Percentiles rank a stretch among this genome's conserved stretches.
These are phyloP conservation scores for Erodium moschatum DNA, from an alignment of 441 rosid species.

Conservation along the genomic window DNA sequence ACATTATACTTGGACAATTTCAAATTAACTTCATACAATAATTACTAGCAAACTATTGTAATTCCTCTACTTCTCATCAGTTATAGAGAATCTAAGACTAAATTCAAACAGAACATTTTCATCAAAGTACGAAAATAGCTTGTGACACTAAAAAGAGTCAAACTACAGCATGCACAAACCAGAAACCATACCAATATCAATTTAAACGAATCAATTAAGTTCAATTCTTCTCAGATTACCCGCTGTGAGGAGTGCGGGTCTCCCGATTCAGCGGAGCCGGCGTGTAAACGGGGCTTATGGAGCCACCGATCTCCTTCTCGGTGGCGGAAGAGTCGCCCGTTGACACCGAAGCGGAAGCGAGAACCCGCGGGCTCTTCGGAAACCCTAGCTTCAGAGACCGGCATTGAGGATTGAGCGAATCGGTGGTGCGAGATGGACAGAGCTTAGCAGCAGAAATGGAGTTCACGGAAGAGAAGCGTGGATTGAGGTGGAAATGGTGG, in stretches of 20 bases:
- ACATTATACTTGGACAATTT: no score
- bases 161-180: no score
- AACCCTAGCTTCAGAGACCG: slow-evolving; percentile 20
- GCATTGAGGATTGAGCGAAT: background rate
- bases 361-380: slow-evolving; percentile 20
- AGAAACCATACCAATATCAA: background rate
- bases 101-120: background rate
- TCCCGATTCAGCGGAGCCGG: slow-evolving; percentile 67
- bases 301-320: slow-evolving; percentile 1
- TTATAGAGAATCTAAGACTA: background rate
- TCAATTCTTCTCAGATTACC: slow-evolving; percentile 29
- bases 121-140: background rate
- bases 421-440: background rate
- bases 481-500: slow-evolving; percentile 11
- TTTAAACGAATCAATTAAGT: background rate
- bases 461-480: slow-evolving; percentile 13
- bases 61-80: background rate
- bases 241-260: slow-evolving; percentile 93
- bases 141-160: no score
- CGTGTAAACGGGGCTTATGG: slow-evolving; percentile 44
- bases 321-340: slow-evolving; percentile 8
- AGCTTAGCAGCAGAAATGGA: slow-evolving; percentile 5
- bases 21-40: background rate
- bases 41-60: background rate
- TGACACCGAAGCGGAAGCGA: slow-evolving; percentile 29